Evolutionary conservation across 495 filamentous ascomycete genomes (phyloP).

Genomic region (Aspergillus funiculosus): DNA sequence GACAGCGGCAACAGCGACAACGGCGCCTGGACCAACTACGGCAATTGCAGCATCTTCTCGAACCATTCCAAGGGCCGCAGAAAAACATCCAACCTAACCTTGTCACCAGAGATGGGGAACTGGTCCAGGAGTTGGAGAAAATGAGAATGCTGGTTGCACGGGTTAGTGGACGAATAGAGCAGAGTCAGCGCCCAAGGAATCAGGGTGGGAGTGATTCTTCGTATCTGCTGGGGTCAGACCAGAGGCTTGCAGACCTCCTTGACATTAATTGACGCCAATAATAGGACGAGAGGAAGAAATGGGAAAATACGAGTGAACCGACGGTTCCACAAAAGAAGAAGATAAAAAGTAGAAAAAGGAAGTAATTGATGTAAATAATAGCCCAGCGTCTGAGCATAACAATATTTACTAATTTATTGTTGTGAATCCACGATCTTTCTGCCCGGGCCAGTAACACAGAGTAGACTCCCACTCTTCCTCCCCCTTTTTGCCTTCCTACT

Average conservation of each 20-base stretch:
- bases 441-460: constrained; percentile 10
- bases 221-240: constrained; percentile 28
- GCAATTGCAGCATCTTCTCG: constrained; percentile 51
- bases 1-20: constrained; percentile 46
- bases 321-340: not conserved
- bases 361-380: no score
- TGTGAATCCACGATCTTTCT: not conserved
- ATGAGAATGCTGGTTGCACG: constrained; percentile 71
- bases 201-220: constrained; percentile 16
- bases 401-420: no score
- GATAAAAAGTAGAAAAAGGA: no score
- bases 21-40: constrained; percentile 53
- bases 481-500: not conserved
- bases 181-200: constrained; percentile 25
- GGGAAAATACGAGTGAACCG: not conserved
- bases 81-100: constrained; percentile 70
- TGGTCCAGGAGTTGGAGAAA: constrained; percentile 66
- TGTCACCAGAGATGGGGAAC: constrained; percentile 64
- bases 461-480: not conserved
- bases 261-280: constrained; percentile 35
- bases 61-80: constrained; percentile 51
- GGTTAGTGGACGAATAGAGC: constrained; percentile 56
- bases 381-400: no score
- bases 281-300: constrained; percentile 20
- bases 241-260: constrained; percentile 34